Conservation (phyloP, 352 stramenopile genomes). For the Globisporangium nodosum region DNA sequence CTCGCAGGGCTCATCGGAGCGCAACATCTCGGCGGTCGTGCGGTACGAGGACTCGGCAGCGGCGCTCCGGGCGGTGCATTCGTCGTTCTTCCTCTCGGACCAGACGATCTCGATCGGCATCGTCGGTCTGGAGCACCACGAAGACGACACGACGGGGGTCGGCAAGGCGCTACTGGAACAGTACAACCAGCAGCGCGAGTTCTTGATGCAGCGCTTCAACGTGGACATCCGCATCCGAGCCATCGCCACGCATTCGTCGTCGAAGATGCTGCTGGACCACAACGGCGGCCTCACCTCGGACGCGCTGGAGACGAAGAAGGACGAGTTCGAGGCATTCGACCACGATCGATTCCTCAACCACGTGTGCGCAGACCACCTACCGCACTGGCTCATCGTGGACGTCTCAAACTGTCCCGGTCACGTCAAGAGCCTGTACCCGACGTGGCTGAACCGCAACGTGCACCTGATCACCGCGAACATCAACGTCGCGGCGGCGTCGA, state of each 20-base stretch:
- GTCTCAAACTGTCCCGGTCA: constrained; percentile 86
- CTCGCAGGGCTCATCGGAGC: constrained; percentile 91
- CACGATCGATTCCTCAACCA: constrained; percentile 63
- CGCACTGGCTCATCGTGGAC: constrained; percentile 93
- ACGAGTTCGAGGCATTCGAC: constrained; percentile 42
- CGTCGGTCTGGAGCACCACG: constrained; percentile 73
- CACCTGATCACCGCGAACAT: constrained; percentile 94
- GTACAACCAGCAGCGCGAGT: constrained; percentile 78
- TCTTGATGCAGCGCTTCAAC: constrained; percentile 78
- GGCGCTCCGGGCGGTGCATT: constrained; percentile 91
- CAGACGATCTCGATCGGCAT: constrained; percentile 91
- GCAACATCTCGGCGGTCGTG: constrained; percentile 95
- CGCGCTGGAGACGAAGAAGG: constrained; percentile 15
- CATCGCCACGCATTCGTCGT: constrained; percentile 55
- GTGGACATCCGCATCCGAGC: constrained; percentile 80
- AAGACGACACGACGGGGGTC: constrained; percentile 40
- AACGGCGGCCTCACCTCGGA: constrained; percentile 53
- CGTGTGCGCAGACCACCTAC: constrained; percentile 85
- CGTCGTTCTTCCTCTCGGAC: constrained; percentile 93
- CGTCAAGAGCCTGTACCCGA: constrained; percentile 80
- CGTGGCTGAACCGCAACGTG: constrained; percentile 88
- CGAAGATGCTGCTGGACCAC: constrained; percentile 62
- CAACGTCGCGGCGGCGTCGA: constrained; percentile 75
- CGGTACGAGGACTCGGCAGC: constrained; percentile 82
- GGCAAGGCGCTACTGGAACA: constrained; percentile 87